Evolutionary conservation across 2,329 filamentous ascomycete genomes (phyloP), one percentile per base, ranked within the genome.

Genomic region (Pleurostoma richardsiae): DNA sequence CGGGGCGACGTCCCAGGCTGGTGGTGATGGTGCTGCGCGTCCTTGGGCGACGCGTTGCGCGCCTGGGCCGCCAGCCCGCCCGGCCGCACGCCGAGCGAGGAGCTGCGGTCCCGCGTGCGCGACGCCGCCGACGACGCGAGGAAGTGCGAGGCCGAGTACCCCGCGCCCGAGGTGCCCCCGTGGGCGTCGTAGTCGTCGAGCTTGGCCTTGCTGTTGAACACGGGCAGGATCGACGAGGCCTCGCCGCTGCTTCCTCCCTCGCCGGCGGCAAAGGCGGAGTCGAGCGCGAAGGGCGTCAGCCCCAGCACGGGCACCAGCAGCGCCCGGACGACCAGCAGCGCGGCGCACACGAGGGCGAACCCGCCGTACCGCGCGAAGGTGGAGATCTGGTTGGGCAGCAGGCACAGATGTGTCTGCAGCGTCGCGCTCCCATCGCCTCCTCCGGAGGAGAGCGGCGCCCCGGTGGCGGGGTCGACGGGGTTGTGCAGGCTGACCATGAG

Each of bases 401-500:
- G 78, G 61, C 94, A 99, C 3, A 97, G 79, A 53, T 95, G 88
- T 1, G 88, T 94, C 67, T 97, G 89, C 4, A 96, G 68, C 0
- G 92, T 96, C 4, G 65, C 63, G 46, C 67, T 61, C 1, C 69
- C 63, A 5, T 67, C 59, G 5, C 69, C 65, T 19, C 19, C 19
- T 19, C 19, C 19, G 19, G 19, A 19, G 1, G 67, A 63, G 0
- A 80, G 54, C 2, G 79, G 69, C 26, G 70, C 70, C 43, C 74
- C 81, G 41, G 69, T 64, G 44, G 69, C 70, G 19, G 19, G 19
- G 56, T 91, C 86, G 46, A 97, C 76, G 0, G 94, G 94, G 61
- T 99, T 97, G 80, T 90, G 96, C 47, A 99, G 73, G 62, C 90
- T 96, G 39, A 90, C 79, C 69, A 96, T 83, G 52, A 94, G 72